Conservation (phyloP, 768 basidiomycete genomes). For the Paxillus involutus region DNA sequence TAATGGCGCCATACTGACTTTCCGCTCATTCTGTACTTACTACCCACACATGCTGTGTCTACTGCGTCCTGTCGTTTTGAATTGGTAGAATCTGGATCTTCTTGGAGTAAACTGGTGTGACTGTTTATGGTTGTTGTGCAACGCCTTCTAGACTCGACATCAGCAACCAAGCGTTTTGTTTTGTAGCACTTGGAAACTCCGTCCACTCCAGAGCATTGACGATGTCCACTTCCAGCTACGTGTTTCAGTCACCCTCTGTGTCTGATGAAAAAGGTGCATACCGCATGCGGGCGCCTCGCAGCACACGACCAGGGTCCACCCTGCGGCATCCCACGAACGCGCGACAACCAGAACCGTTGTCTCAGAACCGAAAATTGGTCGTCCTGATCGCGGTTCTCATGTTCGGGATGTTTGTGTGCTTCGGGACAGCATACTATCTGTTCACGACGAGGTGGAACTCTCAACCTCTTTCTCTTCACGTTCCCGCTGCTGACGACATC, state of each 20-base stretch:
- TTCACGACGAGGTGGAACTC: constrained; percentile 59
- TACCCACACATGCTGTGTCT: neutral
- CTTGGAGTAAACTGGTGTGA: too few relatives aligned
- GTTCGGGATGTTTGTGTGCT: constrained; percentile 50
- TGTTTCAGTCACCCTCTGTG: constrained; percentile 57
- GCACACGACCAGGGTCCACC: constrained; percentile 19
- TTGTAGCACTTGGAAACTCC: too few relatives aligned
- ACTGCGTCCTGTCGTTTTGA: neutral
- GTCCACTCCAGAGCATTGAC: neutral
- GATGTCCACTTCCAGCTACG: constrained; percentile 17
- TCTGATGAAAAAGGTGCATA: constrained; percentile 66
- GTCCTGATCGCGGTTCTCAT: constrained; percentile 47
- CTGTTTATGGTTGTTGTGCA: neutral
- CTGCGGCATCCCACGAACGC: constrained; percentile 15
- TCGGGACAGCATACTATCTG: constrained; percentile 63
- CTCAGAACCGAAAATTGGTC: constrained; percentile 36
- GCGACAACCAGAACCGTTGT: constrained; percentile 6
- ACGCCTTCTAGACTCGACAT: constrained; percentile 8
- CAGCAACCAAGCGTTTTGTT: constrained; percentile 10
- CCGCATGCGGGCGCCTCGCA: constrained; percentile 52
- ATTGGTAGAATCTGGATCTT: neutral
- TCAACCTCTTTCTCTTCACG: constrained; percentile 12
- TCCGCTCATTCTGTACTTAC: neutral
- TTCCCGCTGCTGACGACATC: constrained; percentile 31
- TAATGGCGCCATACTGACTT: neutral